Evolutionary conservation across 2,329 filamentous ascomycete genomes (phyloP).

Genomic region (Ascochyta rabiei): DNA sequence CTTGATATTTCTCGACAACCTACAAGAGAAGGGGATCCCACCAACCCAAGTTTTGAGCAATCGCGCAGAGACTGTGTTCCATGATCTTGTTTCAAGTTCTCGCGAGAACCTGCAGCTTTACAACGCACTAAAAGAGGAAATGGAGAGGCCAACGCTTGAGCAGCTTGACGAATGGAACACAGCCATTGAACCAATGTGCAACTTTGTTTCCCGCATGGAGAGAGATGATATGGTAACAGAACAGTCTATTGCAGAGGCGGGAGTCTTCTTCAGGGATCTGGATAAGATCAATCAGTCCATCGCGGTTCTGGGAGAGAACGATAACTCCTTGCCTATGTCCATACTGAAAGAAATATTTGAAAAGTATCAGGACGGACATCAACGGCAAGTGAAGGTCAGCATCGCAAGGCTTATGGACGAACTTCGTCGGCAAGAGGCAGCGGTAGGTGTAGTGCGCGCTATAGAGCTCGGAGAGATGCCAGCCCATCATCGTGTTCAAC

Average conservation of each 20-base stretch:
- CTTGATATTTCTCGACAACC: neutral
- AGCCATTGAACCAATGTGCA: neutral
- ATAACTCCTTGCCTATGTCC: neutral
- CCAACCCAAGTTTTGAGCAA: neutral
- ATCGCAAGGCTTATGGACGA: neutral
- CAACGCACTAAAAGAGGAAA: neutral
- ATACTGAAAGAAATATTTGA: neutral
- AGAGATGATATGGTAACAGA: neutral
- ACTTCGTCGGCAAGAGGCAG: neutral
- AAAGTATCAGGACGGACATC: neutral
- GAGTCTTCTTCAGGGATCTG: neutral
- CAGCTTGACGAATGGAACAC: neutral
- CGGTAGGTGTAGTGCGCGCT: neutral
- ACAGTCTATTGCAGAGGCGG: neutral
- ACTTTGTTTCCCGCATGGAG: neutral
- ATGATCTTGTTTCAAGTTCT: neutral
- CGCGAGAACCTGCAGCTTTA: neutral
- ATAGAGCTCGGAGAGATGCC: neutral
- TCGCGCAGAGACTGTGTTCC: neutral
- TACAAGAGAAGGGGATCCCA: neutral
- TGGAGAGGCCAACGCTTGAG: neutral
- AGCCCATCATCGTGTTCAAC: too few species aligned
- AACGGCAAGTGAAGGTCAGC: neutral
- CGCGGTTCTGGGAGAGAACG: neutral
- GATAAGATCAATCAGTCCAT: neutral